Evolutionary conservation across 768 basidiomycete species (phyloP), one percentile per base, ranked within the genome.

Genomic region (Filobasidium wieringae): DNA sequence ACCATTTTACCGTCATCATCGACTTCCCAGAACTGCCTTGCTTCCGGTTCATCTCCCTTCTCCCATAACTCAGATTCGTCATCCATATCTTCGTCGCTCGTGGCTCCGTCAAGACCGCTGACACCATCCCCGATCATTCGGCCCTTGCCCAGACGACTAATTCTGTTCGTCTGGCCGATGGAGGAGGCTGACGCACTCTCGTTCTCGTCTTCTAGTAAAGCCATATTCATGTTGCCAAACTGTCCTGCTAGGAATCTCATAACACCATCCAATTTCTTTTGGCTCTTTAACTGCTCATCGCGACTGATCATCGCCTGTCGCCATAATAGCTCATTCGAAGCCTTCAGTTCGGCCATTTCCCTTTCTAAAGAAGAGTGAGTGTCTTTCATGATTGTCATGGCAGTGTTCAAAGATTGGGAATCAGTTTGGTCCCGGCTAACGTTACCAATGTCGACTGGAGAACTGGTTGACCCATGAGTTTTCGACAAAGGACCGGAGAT

Each of bases 181-280:
- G 51, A 27, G 11, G 29, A 39, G 22, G 32, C 31, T 26, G 51
- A 12, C 6, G 41, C 61, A 7, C 56, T 34, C 11, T 24, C 56
- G 17, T 56, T 58, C 14, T 65, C 67, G 26, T 57, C 62, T 39
- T 56, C 58, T 22, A 55, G 40, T 37, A 60, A 34, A 0, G 36
- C 26, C 5, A 53, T 57, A 24, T 58, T 50, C 58, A 70, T 58
- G 12, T 41, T 57, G 14, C 65, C 67, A 34, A 97, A 97, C 2
- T 96, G 85, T 12, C 88, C 84, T 9, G 92, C 92, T 55, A 99
- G 76, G 74, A 99, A 97, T 60, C 89, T 86, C 62, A 99, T 80
- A 60, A 99, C 97, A 55, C 88, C 78, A 67, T 95, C 90, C 70
- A 97, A 90, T 22, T 90, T 95, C 71, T 97, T 91, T 68, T 95